Evolutionary conservation across 768 basidiomycete species (phyloP).

Genomic region (Trichaptum fuscoviolaceum): DNA sequence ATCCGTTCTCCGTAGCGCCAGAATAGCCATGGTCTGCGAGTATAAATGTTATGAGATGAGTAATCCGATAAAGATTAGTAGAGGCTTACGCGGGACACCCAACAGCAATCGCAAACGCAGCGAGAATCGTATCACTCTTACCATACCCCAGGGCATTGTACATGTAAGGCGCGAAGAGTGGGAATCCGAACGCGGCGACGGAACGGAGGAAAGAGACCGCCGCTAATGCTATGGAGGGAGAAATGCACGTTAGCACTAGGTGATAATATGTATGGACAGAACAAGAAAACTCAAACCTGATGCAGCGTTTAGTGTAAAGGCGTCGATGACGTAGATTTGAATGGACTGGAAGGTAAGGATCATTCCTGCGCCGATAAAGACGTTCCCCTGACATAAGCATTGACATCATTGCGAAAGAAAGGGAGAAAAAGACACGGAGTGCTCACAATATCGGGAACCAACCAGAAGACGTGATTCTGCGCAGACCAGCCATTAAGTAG

Average conservation of each 20-base stretch:
- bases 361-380: constrained; percentile 14
- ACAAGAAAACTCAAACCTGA: constrained; percentile 6
- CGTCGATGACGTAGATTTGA: constrained; percentile 26
- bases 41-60: constrained; percentile 19
- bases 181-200: constrained; percentile 29
- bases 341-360: constrained; percentile 24
- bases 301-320: constrained; percentile 14
- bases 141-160: constrained; percentile 25
- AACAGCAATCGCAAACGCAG: constrained; percentile 17
- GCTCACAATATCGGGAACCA: constrained; percentile 23
- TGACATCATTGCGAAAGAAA: neutral
- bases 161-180: constrained; percentile 28
- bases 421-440: neutral
- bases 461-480: constrained; percentile 28
- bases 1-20: constrained; percentile 46
- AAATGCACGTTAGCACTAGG: neutral
- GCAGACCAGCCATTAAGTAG: constrained; percentile 34
- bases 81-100: constrained; percentile 16
- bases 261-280: neutral
- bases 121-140: constrained; percentile 23
- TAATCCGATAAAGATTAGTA: neutral
- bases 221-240: constrained; percentile 27
- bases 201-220: constrained; percentile 26
- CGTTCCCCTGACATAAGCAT: constrained; percentile 9
- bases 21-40: constrained; percentile 34